Percentiles rank a stretch among this genome's conserved stretches.
phyloP scores from a whole-genome alignment of 2,329 filamentous ascomycete genomes.

The Ceratocystis harringtonii region DNA sequence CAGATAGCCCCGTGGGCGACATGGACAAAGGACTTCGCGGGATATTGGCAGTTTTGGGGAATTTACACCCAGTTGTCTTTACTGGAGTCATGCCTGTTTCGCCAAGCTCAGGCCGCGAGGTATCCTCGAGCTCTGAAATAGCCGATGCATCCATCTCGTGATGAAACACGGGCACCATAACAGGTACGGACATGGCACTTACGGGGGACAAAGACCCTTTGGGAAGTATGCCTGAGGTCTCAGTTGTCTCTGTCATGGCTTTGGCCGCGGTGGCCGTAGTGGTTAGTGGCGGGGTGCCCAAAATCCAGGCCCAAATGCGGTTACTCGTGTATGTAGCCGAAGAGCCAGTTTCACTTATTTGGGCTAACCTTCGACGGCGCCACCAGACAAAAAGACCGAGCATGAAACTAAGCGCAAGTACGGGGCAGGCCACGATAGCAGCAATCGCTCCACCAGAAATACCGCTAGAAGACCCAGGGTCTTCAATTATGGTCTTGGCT shows the following conservation, averaged over 20 bases:
- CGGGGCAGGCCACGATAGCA: conserved; percentile 44
- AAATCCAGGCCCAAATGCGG: conserved; percentile 39
- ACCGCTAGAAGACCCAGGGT: not conserved
- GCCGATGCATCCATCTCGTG: not conserved
- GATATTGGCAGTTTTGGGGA: not conserved
- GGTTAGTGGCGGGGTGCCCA: conserved; percentile 20
- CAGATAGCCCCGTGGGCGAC: not conserved
- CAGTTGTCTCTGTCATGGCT: conserved; percentile 30
- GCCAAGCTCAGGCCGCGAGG: not conserved
- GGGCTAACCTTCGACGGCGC: conserved; percentile 33
- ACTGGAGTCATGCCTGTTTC: not conserved
- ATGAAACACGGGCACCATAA: not conserved
- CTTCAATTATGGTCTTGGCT: not conserved
- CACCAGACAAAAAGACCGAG: conserved; percentile 33
- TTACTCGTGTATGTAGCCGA: conserved; percentile 33
- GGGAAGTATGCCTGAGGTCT: not conserved
- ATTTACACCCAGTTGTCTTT: not conserved
- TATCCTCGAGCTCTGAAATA: not conserved
- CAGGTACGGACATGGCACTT: not conserved
- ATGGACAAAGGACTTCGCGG: not conserved
- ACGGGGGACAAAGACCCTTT: not conserved
- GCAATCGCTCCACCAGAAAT: conserved; percentile 29
- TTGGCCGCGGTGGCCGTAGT: conserved; percentile 28
- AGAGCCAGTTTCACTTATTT: conserved; percentile 26
- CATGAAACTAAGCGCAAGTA: conserved; percentile 38